Evolutionary conservation across 1,139 yeast genomes (phyloP), one percentile per base, ranked within the genome.

Genomic region (Saccharomyces hybrid): DNA sequence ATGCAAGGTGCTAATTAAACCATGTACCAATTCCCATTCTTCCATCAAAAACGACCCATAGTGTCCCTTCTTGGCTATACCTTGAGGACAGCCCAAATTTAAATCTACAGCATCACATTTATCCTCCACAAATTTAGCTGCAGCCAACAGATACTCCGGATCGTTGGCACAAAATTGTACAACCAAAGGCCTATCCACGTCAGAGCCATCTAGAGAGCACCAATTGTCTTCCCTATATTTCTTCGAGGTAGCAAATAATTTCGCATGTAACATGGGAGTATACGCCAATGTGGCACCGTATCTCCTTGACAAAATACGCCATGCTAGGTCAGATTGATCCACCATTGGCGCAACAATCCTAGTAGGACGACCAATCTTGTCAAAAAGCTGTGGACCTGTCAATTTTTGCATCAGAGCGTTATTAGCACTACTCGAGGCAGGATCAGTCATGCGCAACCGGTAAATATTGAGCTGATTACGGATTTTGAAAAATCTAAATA

Each of bases 261-360:
- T 77, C 4, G 99, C 96, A 70, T 95, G 98, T 61, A 86, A 81
- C 99, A 95, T 95, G 1, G 99, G 99, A 0, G 99, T 88, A 64
- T 91, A 95, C 64, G 97, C 89, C 46, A 95, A 74, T 4, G 91
- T 88, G 0, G 99, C 99, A 1, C 99, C 99, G 66, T 91, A 85
- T 59, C 80, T 77, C 57, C 98, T 77, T 2, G 96, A 88, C 23
- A 95, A 73, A 16, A 89, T 79, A 62, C 99, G 79, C 98, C 99
- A 95, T 1, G 96, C 99, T 31, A 93, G 77, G 65, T 95, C 99
- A 2, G 93, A 84, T 62, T 90, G 98, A 69, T 95, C 99, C 9
- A 95, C 99, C 98, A 95, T 93, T 1, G 99, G 99, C 1, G 98
- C 99, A 27, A 95, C 95, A 20, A 95, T 84, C 58, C 88, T 88